These are phyloP conservation scores for Tephrocybe sp. DNA, from an alignment of 768 basidiomycete species.

Conservation along the genomic window DNA sequence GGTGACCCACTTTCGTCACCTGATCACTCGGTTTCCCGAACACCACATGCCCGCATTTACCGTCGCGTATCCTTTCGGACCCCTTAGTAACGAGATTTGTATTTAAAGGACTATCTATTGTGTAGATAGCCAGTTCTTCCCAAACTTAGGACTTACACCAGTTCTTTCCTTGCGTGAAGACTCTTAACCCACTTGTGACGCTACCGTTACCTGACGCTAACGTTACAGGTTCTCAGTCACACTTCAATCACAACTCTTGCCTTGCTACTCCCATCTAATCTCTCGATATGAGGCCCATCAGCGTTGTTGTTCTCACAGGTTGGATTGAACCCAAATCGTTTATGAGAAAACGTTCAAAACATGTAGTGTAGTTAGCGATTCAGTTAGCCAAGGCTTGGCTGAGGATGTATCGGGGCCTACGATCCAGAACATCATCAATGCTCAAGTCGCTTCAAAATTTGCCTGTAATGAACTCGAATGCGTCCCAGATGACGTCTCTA, in stretches of 20 bases:
- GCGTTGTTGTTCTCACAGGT: constrained; percentile 33
- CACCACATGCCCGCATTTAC: too few species aligned
- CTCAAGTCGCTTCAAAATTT: constrained; percentile 26
- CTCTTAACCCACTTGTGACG: too few species aligned
- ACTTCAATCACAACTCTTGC: too few species aligned
- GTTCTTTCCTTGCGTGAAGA: too few species aligned
- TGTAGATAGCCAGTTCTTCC: too few species aligned
- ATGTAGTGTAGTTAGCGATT: constrained; percentile 64
- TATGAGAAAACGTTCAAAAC: constrained; percentile 3
- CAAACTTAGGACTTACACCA: too few species aligned
- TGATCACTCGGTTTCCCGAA: not conserved
- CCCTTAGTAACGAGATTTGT: too few species aligned
- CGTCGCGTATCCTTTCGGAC: too few species aligned
- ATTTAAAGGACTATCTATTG: too few species aligned
- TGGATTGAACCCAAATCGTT: constrained; percentile 12
- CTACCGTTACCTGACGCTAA: too few species aligned
- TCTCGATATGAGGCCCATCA: constrained; percentile 20
- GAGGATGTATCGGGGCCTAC: constrained; percentile 68
- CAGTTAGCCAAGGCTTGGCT: constrained; percentile 45
- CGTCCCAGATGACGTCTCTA: constrained; percentile 64
- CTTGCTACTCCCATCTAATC: not conserved
- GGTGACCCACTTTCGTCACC: too few species aligned
- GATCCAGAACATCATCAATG: constrained; percentile 50
- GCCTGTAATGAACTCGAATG: constrained; percentile 38
- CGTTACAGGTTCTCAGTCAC: too few species aligned